Conservation (phyloP, 1,139 yeast genomes). For the Saccharomycopsis hybrid region DNA sequence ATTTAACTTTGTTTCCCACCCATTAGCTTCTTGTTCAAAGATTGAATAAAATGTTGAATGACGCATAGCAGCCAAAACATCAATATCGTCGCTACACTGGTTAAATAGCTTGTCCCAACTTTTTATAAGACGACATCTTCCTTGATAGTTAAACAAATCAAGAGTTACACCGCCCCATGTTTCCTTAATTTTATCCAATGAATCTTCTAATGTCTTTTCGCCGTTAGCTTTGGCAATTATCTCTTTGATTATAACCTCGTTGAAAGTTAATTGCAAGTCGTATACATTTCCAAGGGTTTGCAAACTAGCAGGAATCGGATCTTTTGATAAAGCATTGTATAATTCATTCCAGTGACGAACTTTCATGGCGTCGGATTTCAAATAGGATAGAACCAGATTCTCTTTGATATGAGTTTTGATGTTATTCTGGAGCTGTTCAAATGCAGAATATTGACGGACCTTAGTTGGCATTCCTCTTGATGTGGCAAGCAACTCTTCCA, state of each 20-base stretch:
- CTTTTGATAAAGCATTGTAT: conserved; percentile 29
- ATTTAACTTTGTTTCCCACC: conserved; percentile 53
- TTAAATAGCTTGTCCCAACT: conserved; percentile 67
- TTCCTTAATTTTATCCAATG: conserved; percentile 40
- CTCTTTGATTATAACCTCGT: conserved; percentile 43
- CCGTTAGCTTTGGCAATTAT: conserved; percentile 63
- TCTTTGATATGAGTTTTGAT: conserved; percentile 39
- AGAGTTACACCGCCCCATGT: conserved; percentile 47
- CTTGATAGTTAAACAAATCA: conserved; percentile 50
- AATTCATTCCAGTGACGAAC: conserved; percentile 68
- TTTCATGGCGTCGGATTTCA: conserved; percentile 53
- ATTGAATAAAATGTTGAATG: conserved; percentile 56
- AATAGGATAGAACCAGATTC: conserved; percentile 38
- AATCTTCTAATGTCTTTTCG: conserved; percentile 61
- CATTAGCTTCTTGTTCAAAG: conserved; percentile 54
- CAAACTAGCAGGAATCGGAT: conserved; percentile 23
- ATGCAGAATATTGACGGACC: conserved; percentile 65
- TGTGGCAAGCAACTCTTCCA: conserved; percentile 45
- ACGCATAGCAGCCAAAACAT: conserved; percentile 62
- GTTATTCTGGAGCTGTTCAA: conserved; percentile 47
- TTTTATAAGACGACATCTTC: conserved; percentile 49
- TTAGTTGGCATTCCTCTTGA: conserved; percentile 52
- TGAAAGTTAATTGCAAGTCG: conserved; percentile 43
- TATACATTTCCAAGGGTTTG: conserved; percentile 55
- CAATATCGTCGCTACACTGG: conserved; percentile 54